Evolutionary conservation across 176 grass and related monocot species (phyloP).

Genomic region (Guadua angustifolia): DNA sequence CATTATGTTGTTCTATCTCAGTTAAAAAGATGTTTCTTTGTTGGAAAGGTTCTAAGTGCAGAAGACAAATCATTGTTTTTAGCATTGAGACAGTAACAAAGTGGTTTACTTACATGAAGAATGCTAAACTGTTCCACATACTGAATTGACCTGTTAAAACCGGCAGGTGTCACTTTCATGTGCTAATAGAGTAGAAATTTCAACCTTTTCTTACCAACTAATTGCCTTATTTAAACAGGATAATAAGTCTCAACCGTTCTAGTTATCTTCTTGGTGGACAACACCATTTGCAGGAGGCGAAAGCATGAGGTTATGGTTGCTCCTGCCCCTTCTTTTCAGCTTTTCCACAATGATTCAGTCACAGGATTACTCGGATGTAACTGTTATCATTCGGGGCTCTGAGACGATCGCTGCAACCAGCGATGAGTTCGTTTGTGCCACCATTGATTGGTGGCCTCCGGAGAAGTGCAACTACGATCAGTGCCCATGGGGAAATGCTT

Average conservation of each 20-base stretch:
- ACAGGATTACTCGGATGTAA: conserved; percentile 65
- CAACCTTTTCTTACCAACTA: conserved; percentile 39
- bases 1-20: background rate
- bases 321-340: conserved; percentile 55
- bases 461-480: conserved; percentile 96
- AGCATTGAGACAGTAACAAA: conserved; percentile 34
- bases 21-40: background rate
- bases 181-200: conserved; percentile 21
- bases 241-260: conserved; percentile 28
- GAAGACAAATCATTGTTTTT: background rate
- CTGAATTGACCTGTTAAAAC: conserved; percentile 39
- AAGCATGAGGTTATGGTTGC: conserved; percentile 50
- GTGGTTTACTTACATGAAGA: conserved; percentile 12
- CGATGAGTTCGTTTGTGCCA: conserved; percentile 80
- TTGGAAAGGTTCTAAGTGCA: background rate
- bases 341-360: conserved; percentile 46
- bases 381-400: conserved; percentile 68
- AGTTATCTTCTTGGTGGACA: conserved; percentile 31
- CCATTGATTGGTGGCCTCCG: conserved; percentile 98
- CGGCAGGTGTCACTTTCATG: conserved; percentile 43
- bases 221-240: conserved; percentile 15
- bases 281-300: conserved; percentile 44
- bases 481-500: conserved; percentile 88
- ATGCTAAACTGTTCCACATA: conserved; percentile 21
- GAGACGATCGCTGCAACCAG: conserved; percentile 66